Evolutionary conservation across 345 rosid species (phyloP).

Genomic region (Adansonia digitata): DNA sequence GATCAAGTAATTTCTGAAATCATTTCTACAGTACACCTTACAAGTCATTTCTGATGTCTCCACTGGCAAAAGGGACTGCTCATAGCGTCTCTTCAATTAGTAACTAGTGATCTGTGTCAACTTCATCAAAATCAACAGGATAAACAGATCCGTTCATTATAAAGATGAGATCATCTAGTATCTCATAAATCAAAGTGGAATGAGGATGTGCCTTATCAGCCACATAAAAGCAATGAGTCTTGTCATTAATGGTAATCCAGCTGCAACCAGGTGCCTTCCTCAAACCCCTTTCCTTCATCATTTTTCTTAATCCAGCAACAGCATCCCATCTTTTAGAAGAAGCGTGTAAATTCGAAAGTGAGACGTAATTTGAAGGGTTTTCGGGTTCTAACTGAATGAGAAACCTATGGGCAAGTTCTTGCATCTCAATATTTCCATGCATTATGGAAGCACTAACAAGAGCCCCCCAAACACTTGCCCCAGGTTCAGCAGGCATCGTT

Average conservation of each 20-base stretch:
- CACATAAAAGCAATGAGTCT: slow-evolving; percentile 46
- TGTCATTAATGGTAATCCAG: slow-evolving; percentile 50
- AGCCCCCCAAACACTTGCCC: slow-evolving; percentile 72
- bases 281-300: slow-evolving; percentile 53
- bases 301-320: slow-evolving; percentile 55
- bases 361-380: slow-evolving; percentile 58
- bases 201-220: slow-evolving; percentile 50
- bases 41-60: background rate
- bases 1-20: background rate
- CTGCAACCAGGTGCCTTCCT: slow-evolving; percentile 70
- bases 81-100: background rate
- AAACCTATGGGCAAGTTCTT: slow-evolving; percentile 47
- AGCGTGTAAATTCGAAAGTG: slow-evolving; percentile 57
- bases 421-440: slow-evolving; percentile 58
- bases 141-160: slow-evolving; percentile 37
- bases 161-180: slow-evolving; percentile 38
- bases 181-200: slow-evolving; percentile 39
- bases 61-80: background rate
- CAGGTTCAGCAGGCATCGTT: slow-evolving; percentile 50
- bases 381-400: slow-evolving; percentile 59
- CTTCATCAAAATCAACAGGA: slow-evolving; percentile 19
- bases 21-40: background rate
- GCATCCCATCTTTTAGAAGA: slow-evolving; percentile 53
- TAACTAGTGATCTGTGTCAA: background rate
- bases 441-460: slow-evolving; percentile 51